These are phyloP conservation scores for Eucalyptus pauciflora DNA, from an alignment of 345 rosid species.

Conservation along the genomic window DNA sequence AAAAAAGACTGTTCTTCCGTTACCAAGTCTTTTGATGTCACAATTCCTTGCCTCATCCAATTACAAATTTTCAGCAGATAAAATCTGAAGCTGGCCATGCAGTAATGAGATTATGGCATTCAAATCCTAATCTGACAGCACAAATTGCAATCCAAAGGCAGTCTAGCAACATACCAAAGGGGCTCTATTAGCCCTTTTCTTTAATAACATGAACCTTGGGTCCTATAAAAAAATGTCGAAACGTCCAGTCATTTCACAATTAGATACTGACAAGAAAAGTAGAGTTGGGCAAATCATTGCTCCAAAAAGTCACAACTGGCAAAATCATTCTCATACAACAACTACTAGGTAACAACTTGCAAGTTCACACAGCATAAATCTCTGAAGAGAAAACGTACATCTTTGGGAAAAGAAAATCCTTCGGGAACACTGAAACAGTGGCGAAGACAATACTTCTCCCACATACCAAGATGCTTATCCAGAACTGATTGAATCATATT, in stretches of 20 bases:
- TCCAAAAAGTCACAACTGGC: neutral
- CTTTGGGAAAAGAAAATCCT: conserved; percentile 41
- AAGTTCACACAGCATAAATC: neutral
- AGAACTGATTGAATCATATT: conserved; percentile 35
- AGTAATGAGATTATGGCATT: neutral
- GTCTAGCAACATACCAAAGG: neutral
- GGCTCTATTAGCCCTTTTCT: neutral
- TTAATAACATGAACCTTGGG: neutral
- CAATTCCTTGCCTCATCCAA: neutral
- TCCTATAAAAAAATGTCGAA: neutral
- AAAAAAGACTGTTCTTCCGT: neutral
- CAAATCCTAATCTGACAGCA: neutral
- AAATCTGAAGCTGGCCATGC: neutral
- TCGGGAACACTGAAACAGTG: conserved; percentile 69
- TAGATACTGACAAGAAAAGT: neutral
- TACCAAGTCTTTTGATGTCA: neutral
- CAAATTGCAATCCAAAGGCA: neutral
- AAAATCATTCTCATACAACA: neutral
- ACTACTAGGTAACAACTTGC: neutral
- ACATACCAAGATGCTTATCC: conserved; percentile 45
- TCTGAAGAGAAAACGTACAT: conserved; percentile 24
- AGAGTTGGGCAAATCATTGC: neutral
- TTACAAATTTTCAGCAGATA: neutral
- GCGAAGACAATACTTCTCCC: conserved; percentile 66
- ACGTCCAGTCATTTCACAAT: neutral